Conservation (phyloP, 805 yeast species). For the Priceomyces medius region DNA sequence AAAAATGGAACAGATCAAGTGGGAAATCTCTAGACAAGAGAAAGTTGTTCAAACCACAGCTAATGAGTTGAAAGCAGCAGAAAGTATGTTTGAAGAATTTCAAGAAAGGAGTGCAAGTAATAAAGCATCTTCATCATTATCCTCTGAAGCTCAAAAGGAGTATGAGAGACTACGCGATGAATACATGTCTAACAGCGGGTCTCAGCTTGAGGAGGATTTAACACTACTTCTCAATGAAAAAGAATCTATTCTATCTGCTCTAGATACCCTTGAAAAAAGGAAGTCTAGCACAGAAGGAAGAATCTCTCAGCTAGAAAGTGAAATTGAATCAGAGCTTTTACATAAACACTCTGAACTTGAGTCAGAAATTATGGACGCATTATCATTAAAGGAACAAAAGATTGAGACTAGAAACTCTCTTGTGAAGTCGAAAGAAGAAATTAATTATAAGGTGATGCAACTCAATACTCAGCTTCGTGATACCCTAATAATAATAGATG, state of each 20-base stretch:
- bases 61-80: slow-evolving; percentile 48
- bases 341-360: slow-evolving; percentile 30
- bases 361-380: slow-evolving; percentile 29
- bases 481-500: slow-evolving; percentile 61
- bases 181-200: slow-evolving; percentile 57
- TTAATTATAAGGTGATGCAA: slow-evolving; percentile 51
- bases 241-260: slow-evolving; percentile 36
- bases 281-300: slow-evolving; percentile 39
- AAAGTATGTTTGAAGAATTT: slow-evolving; percentile 29
- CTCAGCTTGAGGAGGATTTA: slow-evolving; percentile 52
- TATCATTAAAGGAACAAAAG: slow-evolving; percentile 28
- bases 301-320: slow-evolving; percentile 38
- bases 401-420: slow-evolving; percentile 25
- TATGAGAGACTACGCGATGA: slow-evolving; percentile 58
- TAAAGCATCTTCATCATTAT: slow-evolving; percentile 28
- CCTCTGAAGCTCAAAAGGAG: slow-evolving; percentile 51
- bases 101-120: slow-evolving; percentile 16
- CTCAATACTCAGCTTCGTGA: slow-evolving; percentile 64
- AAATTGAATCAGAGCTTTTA: slow-evolving; percentile 32
- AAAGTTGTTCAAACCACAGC: slow-evolving; percentile 40
- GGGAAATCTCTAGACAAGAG: slow-evolving; percentile 55
- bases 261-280: slow-evolving; percentile 25
- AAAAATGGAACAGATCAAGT: slow-evolving; percentile 48
- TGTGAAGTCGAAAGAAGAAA: slow-evolving; percentile 34
- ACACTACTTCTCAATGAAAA: slow-evolving; percentile 42